Percentiles rank a stretch among this genome's conserved stretches.
Conservation (phyloP, 139 green algal genomes). For the Closterium sp. region DNA sequence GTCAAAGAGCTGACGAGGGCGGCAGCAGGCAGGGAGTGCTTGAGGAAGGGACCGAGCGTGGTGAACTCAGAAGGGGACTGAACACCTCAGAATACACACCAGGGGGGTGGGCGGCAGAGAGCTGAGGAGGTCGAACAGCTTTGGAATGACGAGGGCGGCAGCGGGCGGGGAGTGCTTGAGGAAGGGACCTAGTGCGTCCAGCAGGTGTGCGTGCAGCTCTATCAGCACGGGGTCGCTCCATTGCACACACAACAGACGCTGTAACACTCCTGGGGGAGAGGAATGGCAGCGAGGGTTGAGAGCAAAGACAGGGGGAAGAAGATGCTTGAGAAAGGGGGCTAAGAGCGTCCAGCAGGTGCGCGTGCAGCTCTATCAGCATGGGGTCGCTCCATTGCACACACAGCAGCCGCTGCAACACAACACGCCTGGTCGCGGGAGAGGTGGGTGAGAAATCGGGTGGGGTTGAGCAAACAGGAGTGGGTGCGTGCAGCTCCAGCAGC, state of each 20-base stretch:
- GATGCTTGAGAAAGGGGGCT: not conserved
- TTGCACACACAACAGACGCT: not conserved
- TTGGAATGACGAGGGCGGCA: too few relatives aligned
- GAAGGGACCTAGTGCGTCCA: not conserved
- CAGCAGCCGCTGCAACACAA: slow-evolving; percentile 2
- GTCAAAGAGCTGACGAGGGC: not conserved
- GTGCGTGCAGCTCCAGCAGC: not conserved
- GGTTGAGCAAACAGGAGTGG: not conserved
- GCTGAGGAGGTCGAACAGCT: too few relatives aligned
- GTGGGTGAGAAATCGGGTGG: not conserved
- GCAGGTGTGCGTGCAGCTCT: not conserved
- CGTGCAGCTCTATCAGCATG: not conserved
- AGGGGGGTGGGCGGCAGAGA: too few relatives aligned
- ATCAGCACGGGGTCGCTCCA: not conserved
- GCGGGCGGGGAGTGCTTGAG: not conserved
- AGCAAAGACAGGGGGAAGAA: not conserved
- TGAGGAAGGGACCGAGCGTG: not conserved
- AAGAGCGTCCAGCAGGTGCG: not conserved
- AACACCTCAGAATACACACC: too few relatives aligned
- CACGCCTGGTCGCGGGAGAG: not conserved
- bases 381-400: too few relatives aligned
- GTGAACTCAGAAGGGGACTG: too few relatives aligned
- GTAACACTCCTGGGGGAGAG: not conserved
- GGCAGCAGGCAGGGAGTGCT: not conserved
- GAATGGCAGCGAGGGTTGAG: too few relatives aligned